phyloP scores from a whole-genome alignment of 768 basidiomycete genomes.

The Rubroboletus pulcherrimus region DNA sequence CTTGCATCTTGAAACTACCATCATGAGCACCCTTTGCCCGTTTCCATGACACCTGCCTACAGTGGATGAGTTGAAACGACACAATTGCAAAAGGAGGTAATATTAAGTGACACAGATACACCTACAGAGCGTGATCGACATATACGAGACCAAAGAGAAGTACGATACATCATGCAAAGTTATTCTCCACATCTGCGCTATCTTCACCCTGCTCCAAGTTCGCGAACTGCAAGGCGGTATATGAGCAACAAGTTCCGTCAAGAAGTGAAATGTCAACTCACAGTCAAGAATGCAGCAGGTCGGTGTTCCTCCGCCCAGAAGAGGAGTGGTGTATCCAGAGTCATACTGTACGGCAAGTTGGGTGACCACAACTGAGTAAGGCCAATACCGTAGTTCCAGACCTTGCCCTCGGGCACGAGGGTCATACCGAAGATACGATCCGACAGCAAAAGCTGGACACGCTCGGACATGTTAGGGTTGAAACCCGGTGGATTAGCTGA shows the following conservation, averaged over 20 bases:
- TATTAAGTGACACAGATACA: conserved; percentile 9
- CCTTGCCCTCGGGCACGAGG: conserved; percentile 86
- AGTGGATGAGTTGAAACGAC: neutral
- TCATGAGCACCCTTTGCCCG: neutral
- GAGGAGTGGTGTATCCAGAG: conserved; percentile 84
- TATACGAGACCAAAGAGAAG: neutral
- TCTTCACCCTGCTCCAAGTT: conserved; percentile 88
- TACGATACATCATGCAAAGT: conserved; percentile 62
- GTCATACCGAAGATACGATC: conserved; percentile 97
- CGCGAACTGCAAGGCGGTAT: conserved; percentile 58
- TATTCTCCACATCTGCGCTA: conserved; percentile 94
- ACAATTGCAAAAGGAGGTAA: neutral
- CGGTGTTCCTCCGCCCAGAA: conserved; percentile 98
- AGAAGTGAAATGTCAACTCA: conserved; percentile 37
- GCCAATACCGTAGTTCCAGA: conserved; percentile 97
- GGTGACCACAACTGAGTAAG: conserved; percentile 90
- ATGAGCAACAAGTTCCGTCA: neutral
- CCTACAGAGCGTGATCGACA: conserved; percentile 13
- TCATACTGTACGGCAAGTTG: conserved; percentile 75
- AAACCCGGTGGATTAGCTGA: conserved; percentile 86
- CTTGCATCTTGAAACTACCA: conserved; percentile 8
- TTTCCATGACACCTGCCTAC: neutral
- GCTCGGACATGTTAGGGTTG: conserved; percentile 98
- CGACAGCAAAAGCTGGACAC: conserved; percentile 87
- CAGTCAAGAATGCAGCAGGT: conserved; percentile 89